Base-by-base conservation (phyloP, 208 protist genomes). In the Acanthamoeba castellanii region DNA sequence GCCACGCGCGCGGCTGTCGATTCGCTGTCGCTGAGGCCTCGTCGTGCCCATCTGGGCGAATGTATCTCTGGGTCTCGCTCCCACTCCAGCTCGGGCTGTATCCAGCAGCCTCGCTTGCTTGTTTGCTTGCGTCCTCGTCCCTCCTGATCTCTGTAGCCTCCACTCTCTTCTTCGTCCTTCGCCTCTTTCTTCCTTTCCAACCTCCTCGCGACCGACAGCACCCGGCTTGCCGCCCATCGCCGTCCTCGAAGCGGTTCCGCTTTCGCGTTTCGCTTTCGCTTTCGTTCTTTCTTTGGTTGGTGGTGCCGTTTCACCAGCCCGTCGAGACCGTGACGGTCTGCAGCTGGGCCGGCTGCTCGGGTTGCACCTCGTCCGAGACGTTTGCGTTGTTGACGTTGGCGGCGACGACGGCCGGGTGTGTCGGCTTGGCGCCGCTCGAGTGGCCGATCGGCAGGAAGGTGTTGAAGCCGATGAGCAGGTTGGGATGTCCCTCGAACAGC, bases 401-500 rank as follows among this genome's bases (percentile, higher is more conserved):
- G 57, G 20, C n/a, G 18, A 16, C 34, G 30, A 18, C 5, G 72
- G 72, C 30, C 30, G 72, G 14, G 37, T 37, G 72, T 61, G 27
- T 81, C 30, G 30, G 74, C 45, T 61, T 61, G 57, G 57, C 16
- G 57, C 57, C 22, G 32, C 27, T 42, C 74, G 84, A 9, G 30
- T 90, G 57, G 30, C 85, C 85, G 20, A 66, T 22, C 18, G 85
- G 85, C n/a, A 92, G 85, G 61, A 92, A 92, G n/a, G 85, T 74
- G 37, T 92, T 92, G 85, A 92, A 92, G 11, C 85, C 85, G 25
- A 92, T 74, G 34, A 92, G 61, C 59, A 92, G 85, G 57, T 92
- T 66, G 30, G 85, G 85, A 30, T 92, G 85, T 45, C 61, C 85
- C 37, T 92, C 85, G 85, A 92, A 92, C n/a, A 92, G 85, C 57